Evolutionary conservation across 495 filamentous ascomycete genomes (phyloP).

Genomic region (Penicillium silybi): DNA sequence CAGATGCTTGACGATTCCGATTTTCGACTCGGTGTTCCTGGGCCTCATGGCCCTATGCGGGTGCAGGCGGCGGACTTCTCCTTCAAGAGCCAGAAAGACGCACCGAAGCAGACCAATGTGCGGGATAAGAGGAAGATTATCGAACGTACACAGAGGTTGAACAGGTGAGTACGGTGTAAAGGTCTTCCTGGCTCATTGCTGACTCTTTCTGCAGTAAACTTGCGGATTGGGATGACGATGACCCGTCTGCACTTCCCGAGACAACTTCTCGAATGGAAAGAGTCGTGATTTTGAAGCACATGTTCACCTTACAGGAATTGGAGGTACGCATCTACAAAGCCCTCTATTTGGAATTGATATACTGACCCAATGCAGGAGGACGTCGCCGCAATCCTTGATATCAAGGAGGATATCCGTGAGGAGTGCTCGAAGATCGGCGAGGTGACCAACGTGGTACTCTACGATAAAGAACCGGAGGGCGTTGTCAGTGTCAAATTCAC

Average conservation of each 20-base stretch:
- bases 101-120: conserved; percentile 49
- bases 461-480: conserved; percentile 82
- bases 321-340: conserved; percentile 35
- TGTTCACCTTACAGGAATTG: conserved; percentile 88
- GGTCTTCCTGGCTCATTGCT: not conserved
- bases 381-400: conserved; percentile 76
- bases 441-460: conserved; percentile 88
- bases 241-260: conserved; percentile 55
- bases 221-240: conserved; percentile 90
- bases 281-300: conserved; percentile 83
- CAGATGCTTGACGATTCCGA: conserved; percentile 88
- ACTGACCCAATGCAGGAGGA: conserved; percentile 57
- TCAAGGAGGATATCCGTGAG: conserved; percentile 89
- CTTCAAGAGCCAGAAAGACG: conserved; percentile 72
- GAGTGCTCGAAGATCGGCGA: conserved; percentile 83
- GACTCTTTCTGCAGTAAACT: conserved; percentile 59
- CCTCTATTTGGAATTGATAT: not conserved
- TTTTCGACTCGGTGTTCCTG: conserved; percentile 61
- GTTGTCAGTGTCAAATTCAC: conserved; percentile 79
- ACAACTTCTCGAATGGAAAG: conserved; percentile 66
- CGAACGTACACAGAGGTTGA: conserved; percentile 79
- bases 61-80: conserved; percentile 83
- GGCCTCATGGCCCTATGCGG: conserved; percentile 61
- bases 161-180: conserved; percentile 45
- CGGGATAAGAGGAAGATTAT: conserved; percentile 81